Percentiles rank a stretch among this genome's conserved stretches.
Evolutionary conservation across 2,329 filamentous ascomycete genomes (phyloP).

Genomic region (Penicillium polonicum): DNA sequence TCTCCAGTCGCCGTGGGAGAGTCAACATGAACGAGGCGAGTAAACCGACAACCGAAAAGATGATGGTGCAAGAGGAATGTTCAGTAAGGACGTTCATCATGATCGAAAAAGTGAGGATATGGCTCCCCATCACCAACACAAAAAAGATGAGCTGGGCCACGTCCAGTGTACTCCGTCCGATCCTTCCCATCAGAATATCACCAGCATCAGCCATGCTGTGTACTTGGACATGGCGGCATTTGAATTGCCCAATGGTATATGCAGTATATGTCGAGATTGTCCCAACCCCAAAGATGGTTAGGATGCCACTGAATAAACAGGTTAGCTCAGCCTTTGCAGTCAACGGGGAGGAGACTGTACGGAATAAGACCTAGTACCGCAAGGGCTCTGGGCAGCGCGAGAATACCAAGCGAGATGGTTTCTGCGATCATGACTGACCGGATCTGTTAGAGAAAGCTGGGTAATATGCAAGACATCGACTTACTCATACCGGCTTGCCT

Average conservation of each 20-base stretch:
- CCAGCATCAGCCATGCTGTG: conserved; percentile 66
- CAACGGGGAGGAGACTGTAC: conserved; percentile 22
- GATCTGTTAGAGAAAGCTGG: neutral
- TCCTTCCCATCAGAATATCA: conserved; percentile 56
- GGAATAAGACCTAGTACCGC: conserved; percentile 53
- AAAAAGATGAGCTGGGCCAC: conserved; percentile 61
- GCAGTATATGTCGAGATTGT: conserved; percentile 57
- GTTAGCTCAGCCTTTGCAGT: neutral
- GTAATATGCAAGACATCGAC: neutral
- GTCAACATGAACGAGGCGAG: conserved; percentile 57
- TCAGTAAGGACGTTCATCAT: conserved; percentile 63
- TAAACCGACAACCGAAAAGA: conserved; percentile 57
- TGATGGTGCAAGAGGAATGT: conserved; percentile 59
- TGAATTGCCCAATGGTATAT: conserved; percentile 57
- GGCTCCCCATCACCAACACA: conserved; percentile 65
- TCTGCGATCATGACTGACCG: conserved; percentile 54
- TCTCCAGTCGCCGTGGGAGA: conserved; percentile 59
- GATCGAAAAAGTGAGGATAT: conserved; percentile 65
- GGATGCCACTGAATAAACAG: conserved; percentile 40
- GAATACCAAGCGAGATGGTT: conserved; percentile 55
- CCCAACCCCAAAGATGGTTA: conserved; percentile 53
- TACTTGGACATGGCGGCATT: conserved; percentile 55
- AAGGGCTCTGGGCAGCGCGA: conserved; percentile 53
- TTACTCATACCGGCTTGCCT: conserved; percentile 26
- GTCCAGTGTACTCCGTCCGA: conserved; percentile 60